Evolutionary conservation across 202 grass and related monocot species (phyloP).

Genomic region (Setaria viridis): DNA sequence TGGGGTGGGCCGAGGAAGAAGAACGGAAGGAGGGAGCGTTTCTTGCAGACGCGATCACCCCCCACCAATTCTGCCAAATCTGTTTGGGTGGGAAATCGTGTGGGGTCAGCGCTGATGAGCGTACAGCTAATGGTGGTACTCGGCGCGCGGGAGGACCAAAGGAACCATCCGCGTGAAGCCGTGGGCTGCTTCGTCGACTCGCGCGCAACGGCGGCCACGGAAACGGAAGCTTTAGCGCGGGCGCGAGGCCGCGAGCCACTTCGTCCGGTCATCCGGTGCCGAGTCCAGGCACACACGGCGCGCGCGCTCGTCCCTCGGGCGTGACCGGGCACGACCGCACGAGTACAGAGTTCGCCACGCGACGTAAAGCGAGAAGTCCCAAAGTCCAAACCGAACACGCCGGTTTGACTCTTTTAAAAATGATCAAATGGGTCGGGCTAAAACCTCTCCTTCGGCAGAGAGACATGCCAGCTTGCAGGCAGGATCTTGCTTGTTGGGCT

Average conservation of each 20-base stretch:
- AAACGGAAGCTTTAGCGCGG: not conserved
- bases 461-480: not conserved
- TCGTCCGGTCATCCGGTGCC: not conserved
- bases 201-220: too few relatives aligned
- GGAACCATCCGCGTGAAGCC: too few relatives aligned
- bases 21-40: not conserved
- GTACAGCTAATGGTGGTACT: not conserved
- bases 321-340: not conserved
- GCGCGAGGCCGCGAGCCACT: too few relatives aligned
- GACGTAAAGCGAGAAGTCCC: not conserved
- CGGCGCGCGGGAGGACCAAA: too few relatives aligned
- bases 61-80: not conserved
- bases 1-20: constrained; percentile 7
- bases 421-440: not conserved
- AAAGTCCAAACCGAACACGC: not conserved
- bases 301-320: constrained; percentile 3
- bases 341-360: too few relatives aligned
- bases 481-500: not conserved
- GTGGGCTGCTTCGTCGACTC: not conserved
- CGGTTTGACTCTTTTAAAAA: not conserved
- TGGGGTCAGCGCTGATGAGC: constrained; percentile 6
- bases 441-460: not conserved
- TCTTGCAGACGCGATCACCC: not conserved
- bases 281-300: not conserved
- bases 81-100: not conserved